phyloP scores from a whole-genome alignment of 2,329 filamentous ascomycete genomes.

The Xylaria sp. region DNA sequence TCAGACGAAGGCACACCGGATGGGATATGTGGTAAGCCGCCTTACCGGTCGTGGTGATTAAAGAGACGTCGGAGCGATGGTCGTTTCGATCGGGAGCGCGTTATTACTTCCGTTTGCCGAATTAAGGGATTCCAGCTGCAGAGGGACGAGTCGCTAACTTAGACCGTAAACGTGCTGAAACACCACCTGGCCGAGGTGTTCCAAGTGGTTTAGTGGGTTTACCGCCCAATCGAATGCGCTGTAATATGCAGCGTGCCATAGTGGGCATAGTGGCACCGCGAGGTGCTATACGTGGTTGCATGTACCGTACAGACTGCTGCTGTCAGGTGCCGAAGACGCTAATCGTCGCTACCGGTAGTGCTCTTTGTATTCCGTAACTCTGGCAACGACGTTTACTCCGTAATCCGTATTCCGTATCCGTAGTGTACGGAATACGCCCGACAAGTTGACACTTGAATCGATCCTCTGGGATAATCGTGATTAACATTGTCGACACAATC shows the following conservation, averaged over 20 bases:
- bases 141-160: neutral
- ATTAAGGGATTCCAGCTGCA: constrained; percentile 6
- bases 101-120: constrained; percentile 13
- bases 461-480: no score
- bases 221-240: constrained; percentile 5
- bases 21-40: neutral
- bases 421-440: no score
- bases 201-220: neutral
- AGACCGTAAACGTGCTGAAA: constrained; percentile 7
- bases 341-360: no score
- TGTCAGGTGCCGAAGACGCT: neutral
- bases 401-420: no score
- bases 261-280: no score
- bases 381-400: no score
- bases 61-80: neutral
- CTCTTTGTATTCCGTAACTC: no score
- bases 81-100: neutral
- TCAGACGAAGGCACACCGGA: neutral
- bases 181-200: neutral
- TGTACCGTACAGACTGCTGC: neutral
- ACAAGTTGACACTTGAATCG: no score
- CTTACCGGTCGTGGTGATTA: neutral
- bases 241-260: neutral
- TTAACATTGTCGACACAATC: no score
- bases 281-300: neutral